These are phyloP conservation scores for Desmodesmus armatus DNA, from an alignment of 139 green algal genomes.

Conservation along the genomic window DNA sequence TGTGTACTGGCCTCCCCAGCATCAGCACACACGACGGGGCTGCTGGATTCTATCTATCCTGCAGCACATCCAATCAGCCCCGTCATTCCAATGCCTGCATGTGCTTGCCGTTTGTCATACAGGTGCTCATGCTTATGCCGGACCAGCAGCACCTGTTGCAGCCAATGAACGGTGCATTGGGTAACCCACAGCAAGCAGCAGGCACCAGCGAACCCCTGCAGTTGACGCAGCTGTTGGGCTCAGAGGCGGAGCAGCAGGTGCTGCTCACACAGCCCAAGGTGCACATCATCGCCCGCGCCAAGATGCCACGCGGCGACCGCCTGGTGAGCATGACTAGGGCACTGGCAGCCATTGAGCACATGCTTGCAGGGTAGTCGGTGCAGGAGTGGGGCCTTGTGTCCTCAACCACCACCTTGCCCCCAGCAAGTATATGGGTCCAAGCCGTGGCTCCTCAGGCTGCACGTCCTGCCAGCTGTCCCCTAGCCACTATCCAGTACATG, in stretches of 20 bases:
- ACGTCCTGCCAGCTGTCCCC: too few relatives aligned
- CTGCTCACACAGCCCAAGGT: constrained; percentile 40
- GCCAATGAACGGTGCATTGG: background rate
- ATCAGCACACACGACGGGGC: too few relatives aligned
- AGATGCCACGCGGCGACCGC: constrained; percentile 20
- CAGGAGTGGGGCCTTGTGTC: too few relatives aligned
- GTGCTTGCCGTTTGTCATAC: background rate
- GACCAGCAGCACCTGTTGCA: background rate
- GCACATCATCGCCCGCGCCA: constrained; percentile 34
- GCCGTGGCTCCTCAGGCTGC: too few relatives aligned
- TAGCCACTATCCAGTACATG: too few relatives aligned
- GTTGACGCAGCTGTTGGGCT: constrained; percentile 44
- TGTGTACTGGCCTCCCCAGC: background rate
- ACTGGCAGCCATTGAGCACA: background rate
- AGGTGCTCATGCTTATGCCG: too few relatives aligned
- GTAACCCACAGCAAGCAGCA: background rate
- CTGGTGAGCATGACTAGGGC: constrained; percentile 24
- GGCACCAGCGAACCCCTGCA: background rate
- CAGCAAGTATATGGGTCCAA: too few relatives aligned
- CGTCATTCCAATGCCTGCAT: background rate
- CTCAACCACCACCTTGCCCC: too few relatives aligned
- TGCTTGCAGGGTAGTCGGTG: background rate
- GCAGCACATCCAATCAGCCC: background rate
- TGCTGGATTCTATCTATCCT: too few relatives aligned
- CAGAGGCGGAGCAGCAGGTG: constrained; percentile 36